Evolutionary conservation across 352 stramenopile species (phyloP).

Genomic region (Globisporangium rhizosaccharum): DNA sequence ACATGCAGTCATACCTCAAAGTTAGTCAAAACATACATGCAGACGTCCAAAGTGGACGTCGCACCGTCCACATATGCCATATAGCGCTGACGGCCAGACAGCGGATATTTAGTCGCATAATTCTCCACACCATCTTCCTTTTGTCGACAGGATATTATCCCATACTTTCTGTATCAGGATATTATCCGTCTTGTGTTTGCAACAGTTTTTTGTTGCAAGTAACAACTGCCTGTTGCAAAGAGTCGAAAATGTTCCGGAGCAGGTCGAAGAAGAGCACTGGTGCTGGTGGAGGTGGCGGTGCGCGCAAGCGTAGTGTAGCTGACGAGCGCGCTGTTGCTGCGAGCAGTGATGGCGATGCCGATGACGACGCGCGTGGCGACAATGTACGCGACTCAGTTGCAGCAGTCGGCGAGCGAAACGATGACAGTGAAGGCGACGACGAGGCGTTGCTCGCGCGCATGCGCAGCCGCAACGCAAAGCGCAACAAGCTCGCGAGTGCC

Average conservation of each 20-base stretch:
- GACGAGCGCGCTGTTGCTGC: slow-evolving; percentile 7
- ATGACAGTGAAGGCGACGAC: slow-evolving; percentile 7
- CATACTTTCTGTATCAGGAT: too few relatives aligned
- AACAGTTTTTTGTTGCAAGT: too few relatives aligned
- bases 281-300: background rate
- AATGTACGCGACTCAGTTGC: background rate
- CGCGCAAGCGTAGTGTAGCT: slow-evolving; percentile 30
- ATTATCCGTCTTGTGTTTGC: too few relatives aligned
- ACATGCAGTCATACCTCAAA: too few relatives aligned
- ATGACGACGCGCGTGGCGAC: background rate
- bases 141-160: too few relatives aligned
- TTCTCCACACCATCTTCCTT: too few relatives aligned
- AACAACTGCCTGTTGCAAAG: too few relatives aligned
- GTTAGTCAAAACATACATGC: too few relatives aligned
- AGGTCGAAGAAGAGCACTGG: slow-evolving; percentile 34
- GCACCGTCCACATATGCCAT: too few relatives aligned
- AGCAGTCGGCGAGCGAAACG: background rate
- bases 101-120: too few relatives aligned
- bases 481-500: slow-evolving; percentile 13
- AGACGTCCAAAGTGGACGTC: too few relatives aligned
- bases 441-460: slow-evolving; percentile 25
- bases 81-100: too few relatives aligned
- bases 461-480: slow-evolving; percentile 22
- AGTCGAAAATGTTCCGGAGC: slow-evolving; percentile 29
- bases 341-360: background rate